Evolutionary conservation across 768 basidiomycete genomes (phyloP), one percentile per base, ranked within the genome.

Genomic region (Psilocybe subaeruginosa): DNA sequence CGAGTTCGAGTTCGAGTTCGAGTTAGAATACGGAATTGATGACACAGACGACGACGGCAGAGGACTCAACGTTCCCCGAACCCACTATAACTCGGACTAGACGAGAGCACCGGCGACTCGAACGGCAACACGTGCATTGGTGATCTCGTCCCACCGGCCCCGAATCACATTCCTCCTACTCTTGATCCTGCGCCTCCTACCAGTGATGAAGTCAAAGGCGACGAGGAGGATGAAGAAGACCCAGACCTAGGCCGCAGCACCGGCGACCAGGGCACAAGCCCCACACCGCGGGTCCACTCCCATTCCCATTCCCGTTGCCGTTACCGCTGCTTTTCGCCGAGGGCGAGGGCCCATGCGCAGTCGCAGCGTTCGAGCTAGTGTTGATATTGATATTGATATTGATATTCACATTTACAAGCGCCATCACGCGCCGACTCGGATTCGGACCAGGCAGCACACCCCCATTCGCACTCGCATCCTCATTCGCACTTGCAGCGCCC

Each of bases 91-190:
- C 46, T 12, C 46, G 14, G 7, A 12, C 46, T 23, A 23, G 48
- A 1, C n/a, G 30, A 50, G n/a, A 27, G 12, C 1, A 2, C 12
- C 4, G 23, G 19, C 8, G 8, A 50, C 5, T 3, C 30, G 4
- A 50, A 12, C 9, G 48, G 48, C 5, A n/a, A 50, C 11, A 50
- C 48, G 30, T 8, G 23, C 51, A 43, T 37, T 23, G 39, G 14
- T 23, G 53, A 43, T 12, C 51, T 29, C 43, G 64, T 59, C 37
- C 59, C 59, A 51, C 59, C 55, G n/a, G 48, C 29, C 33, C 41
- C 46, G n/a, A 55, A 55, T 35, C 54, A 35, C 33, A 9, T 35
- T 1, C 30, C 30, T 55, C 12, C 43, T 27, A 4, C 8, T 56
- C 30, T 31, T 23, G n/a, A 11, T 37, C 39, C 39, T 41, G 41